phyloP scores from a whole-genome alignment of 164 flowering plant genomes.

The Aristolochia fimbriata region DNA sequence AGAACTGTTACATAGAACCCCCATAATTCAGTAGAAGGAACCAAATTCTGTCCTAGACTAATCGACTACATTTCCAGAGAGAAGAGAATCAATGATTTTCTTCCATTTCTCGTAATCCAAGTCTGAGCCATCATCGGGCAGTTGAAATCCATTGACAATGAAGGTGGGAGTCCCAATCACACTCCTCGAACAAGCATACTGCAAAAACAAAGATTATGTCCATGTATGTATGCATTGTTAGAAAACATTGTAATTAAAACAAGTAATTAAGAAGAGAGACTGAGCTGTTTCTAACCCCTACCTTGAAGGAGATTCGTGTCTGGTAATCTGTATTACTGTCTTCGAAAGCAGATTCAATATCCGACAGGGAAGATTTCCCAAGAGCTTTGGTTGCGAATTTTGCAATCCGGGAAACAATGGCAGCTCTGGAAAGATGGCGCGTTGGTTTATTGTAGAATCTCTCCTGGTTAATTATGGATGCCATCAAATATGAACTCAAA shows the following conservation, averaged over 20 bases:
- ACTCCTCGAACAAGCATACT: conserved; percentile 79
- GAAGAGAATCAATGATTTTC: conserved; percentile 52
- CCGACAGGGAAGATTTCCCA: conserved; percentile 38
- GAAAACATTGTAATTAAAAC: neutral
- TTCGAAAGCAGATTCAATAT: conserved; percentile 38
- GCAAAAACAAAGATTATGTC: conserved; percentile 14
- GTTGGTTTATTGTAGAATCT: conserved; percentile 52
- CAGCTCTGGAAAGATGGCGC: conserved; percentile 34
- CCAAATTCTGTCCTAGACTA: too few species aligned
- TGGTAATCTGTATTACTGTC: conserved; percentile 41
- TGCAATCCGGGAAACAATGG: conserved; percentile 28
- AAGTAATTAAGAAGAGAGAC: neutral
- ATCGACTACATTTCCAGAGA: conserved; percentile 1
- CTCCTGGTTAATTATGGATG: conserved; percentile 44
- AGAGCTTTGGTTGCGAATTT: conserved; percentile 27
- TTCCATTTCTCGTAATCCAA: conserved; percentile 57
- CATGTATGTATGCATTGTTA: neutral
- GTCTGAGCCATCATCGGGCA: conserved; percentile 47
- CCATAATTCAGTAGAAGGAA: too few species aligned
- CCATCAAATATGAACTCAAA: neutral
- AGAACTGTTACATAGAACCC: too few species aligned
- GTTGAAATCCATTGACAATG: conserved; percentile 62
- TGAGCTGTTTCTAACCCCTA: conserved; percentile 9
- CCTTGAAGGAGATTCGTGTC: conserved; percentile 73
- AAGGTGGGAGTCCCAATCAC: conserved; percentile 72